Conservation (phyloP, 2,329 filamentous ascomycete species). For the Rhexocercosporidium sp. region DNA sequence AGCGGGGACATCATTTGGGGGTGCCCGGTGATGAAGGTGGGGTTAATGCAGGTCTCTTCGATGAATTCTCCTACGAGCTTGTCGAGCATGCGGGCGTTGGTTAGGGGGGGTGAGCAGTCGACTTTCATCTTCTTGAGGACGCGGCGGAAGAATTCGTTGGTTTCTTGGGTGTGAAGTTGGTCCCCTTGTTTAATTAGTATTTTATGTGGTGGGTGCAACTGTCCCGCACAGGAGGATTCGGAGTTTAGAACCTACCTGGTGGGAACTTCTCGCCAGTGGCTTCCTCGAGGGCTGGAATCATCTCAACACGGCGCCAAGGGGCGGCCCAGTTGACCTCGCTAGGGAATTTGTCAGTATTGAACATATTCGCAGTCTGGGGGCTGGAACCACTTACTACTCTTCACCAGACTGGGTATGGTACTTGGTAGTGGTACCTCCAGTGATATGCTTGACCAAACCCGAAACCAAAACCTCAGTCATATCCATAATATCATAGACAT, state of each 20-base stretch:
- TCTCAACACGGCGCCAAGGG: slow-evolving; percentile 92
- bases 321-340: slow-evolving; percentile 84
- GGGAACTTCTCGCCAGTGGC: slow-evolving; percentile 94
- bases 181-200: slow-evolving; percentile 61
- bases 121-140: slow-evolving; percentile 89
- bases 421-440: slow-evolving; percentile 81
- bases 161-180: slow-evolving; percentile 85
- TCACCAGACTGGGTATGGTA: slow-evolving; percentile 89
- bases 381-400: slow-evolving; percentile 61
- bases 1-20: slow-evolving; percentile 90
- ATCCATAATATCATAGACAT: slow-evolving; percentile 89
- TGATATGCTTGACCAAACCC: slow-evolving; percentile 85
- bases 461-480: slow-evolving; percentile 94
- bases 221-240: no score
- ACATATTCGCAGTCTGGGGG: no score
- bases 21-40: slow-evolving; percentile 89
- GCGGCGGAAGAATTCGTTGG: slow-evolving; percentile 83
- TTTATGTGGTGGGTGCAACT: neutral
- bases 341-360: neutral
- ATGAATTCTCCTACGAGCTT: slow-evolving; percentile 94
- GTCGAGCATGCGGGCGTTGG: slow-evolving; percentile 95
- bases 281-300: slow-evolving; percentile 93
- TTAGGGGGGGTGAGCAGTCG: slow-evolving; percentile 87
- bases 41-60: slow-evolving; percentile 91
- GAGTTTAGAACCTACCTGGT: neutral